Evolutionary conservation across 371 early-diverging fungal genomes (phyloP).

Genomic region (Haplosporangium sp.): DNA sequence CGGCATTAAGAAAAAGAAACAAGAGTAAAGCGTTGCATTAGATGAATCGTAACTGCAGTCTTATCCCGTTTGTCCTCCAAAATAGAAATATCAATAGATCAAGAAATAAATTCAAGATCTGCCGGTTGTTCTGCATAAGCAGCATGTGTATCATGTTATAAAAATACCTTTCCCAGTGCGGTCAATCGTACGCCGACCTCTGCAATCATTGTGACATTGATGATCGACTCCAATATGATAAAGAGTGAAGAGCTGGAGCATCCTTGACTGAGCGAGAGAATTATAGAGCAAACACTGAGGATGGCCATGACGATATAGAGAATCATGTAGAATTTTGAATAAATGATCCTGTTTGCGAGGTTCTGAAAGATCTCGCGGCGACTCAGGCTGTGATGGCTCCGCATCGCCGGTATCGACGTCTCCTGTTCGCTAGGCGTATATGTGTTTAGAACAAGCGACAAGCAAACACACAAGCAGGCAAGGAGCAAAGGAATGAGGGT

Average conservation of each 20-base stretch:
- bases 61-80: too few relatives aligned
- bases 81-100: too few relatives aligned
- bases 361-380: constrained; percentile 74
- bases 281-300: constrained; percentile 71
- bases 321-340: constrained; percentile 76
- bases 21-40: background rate
- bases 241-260: constrained; percentile 63
- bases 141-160: background rate
- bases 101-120: too few relatives aligned
- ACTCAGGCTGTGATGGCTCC: constrained; percentile 63
- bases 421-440: constrained; percentile 23
- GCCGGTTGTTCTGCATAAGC: too few relatives aligned
- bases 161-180: constrained; percentile 74
- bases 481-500: too few relatives aligned
- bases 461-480: too few relatives aligned
- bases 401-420: constrained; percentile 16
- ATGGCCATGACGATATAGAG: constrained; percentile 76
- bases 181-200: constrained; percentile 76
- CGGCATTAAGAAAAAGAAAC: background rate
- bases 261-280: constrained; percentile 57
- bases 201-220: constrained; percentile 79
- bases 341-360: constrained; percentile 83
- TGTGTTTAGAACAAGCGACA: too few relatives aligned
- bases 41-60: too few relatives aligned
- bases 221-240: constrained; percentile 73